Evolutionary conservation across 1,284 basidiomycete genomes (phyloP).

Genomic region (Puccinia triticina): DNA sequence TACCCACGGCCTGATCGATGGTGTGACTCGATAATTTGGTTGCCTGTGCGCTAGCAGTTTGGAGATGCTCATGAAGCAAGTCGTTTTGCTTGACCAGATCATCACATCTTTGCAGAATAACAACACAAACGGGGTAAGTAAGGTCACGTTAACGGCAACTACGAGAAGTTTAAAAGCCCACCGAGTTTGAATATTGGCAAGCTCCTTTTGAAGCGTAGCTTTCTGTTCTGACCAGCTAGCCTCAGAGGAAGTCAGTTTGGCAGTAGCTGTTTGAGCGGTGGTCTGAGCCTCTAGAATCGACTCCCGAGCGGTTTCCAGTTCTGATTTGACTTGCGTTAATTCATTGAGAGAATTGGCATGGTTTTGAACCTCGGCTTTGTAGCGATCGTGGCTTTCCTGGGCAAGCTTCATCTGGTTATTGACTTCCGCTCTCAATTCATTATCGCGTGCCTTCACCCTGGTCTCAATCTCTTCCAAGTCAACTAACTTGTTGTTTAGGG

Average conservation of each 20-base stretch:
- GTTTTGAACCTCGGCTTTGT: constrained; percentile 75
- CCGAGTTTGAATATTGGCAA: constrained; percentile 72
- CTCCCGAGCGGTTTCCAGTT: constrained; percentile 55
- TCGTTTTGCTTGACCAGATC: constrained; percentile 77
- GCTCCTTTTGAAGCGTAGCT: constrained; percentile 74
- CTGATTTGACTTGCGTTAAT: constrained; percentile 67
- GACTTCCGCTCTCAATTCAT: constrained; percentile 57
- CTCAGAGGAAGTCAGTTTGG: constrained; percentile 72
- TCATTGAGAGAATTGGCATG: constrained; percentile 67
- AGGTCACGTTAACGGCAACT: background rate
- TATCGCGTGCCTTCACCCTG: constrained; percentile 33
- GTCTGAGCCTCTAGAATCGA: constrained; percentile 58
- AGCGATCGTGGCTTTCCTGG: constrained; percentile 79
- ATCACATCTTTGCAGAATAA: constrained; percentile 66
- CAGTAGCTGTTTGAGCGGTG: constrained; percentile 72
- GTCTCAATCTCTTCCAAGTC: constrained; percentile 37
- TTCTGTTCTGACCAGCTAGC: constrained; percentile 78
- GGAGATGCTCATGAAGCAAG: constrained; percentile 79
- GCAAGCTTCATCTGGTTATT: constrained; percentile 57
- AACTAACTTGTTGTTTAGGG: constrained; percentile 62
- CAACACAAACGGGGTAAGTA: background rate
- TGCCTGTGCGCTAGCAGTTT: constrained; percentile 79
- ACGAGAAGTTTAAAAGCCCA: constrained; percentile 58
- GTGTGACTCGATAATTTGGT: constrained; percentile 68
- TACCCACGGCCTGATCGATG: constrained; percentile 22